Base-by-base conservation (phyloP, 2,329 filamentous ascomycete genomes). In the Xenoacremonium recifei region DNA sequence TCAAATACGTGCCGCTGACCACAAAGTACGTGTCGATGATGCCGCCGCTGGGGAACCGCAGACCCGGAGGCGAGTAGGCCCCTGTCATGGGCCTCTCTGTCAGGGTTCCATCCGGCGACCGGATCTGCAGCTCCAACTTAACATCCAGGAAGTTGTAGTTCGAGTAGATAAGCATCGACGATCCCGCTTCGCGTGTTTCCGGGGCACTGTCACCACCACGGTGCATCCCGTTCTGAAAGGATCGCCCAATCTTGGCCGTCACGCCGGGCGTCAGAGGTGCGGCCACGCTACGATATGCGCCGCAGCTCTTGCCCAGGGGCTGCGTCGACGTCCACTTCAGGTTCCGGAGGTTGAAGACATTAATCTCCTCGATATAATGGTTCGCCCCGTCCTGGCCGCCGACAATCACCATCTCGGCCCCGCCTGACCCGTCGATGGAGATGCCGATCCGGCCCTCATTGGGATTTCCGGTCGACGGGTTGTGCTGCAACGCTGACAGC, bases 131-230 rank as follows among this genome's bases (percentile, higher is more conserved):
- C 65, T 99, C 93, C 18, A 99, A 72, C 63, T 96, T 97, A 52
- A 99, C 93, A 57, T 99, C 92, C 41, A 99, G 67, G 59, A 99
- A 99, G 66, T 99, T 97, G 68, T 99, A 99, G 63, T 99, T 99
- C 18, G 92, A 97, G 65, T 99, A 99, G 34, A 99, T 95, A 48
- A 99, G 77, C 90, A 97, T 96, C 2, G 82, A 84, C 2, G 80
- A 81, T 6, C 78, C 79, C 0, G 76, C 64, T 37, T 84, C 80
- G 21, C 74, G 72, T 4, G 57, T 49, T 49, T 83, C 78, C 40
- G 76, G 73, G 7, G 7, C 7, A 50, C 72, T 75, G 47, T 74
- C 72, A n/a, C 65, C 66, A 11, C 66, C 62, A 6, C 70, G 66
- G 31, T 70, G 64, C 13, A 63, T 53, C 10, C 62, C 63, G 32